These are phyloP conservation scores for Pythium sp. DNA, from an alignment of 352 stramenopile species.

Conservation along the genomic window DNA sequence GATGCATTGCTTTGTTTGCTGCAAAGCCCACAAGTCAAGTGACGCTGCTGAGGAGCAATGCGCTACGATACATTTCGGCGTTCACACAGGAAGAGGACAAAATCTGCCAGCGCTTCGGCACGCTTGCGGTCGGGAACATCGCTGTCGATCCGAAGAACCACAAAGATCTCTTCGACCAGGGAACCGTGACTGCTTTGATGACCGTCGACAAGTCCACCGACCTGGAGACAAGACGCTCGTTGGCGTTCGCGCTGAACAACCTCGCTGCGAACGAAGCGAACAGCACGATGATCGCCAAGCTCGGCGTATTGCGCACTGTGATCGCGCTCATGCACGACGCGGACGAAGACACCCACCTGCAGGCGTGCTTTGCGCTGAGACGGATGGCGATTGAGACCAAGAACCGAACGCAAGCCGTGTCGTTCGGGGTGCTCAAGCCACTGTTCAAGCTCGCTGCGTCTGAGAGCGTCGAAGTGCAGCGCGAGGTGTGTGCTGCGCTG, in stretches of 20 bases:
- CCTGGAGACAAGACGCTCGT: conserved; percentile 88
- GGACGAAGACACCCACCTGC: conserved; percentile 93
- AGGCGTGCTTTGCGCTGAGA: conserved; percentile 90
- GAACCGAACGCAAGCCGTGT: conserved; percentile 90
- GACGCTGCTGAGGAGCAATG: conserved; percentile 83
- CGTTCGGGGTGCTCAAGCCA: conserved; percentile 88
- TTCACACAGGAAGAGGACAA: conserved; percentile 82
- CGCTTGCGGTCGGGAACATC: conserved; percentile 91
- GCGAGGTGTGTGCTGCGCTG: conserved; percentile 90
- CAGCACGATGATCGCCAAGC: conserved; percentile 79
- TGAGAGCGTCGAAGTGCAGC: conserved; percentile 90
- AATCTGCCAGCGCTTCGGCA: conserved; percentile 88
- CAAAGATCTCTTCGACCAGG: conserved; percentile 91
- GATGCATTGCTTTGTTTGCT: conserved; percentile 92
- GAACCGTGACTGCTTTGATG: conserved; percentile 88
- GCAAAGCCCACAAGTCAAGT: conserved; percentile 90
- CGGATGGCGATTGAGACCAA: conserved; percentile 90
- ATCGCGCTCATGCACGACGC: conserved; percentile 83
- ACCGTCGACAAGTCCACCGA: conserved; percentile 79
- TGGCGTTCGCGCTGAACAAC: conserved; percentile 95
- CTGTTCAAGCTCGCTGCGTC: conserved; percentile 85
- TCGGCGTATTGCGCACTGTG: conserved; percentile 84
- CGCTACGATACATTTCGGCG: conserved; percentile 84
- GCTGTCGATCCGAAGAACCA: conserved; percentile 88
- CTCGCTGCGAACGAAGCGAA: conserved; percentile 90